Percentiles rank a stretch among this genome's conserved stretches.
Conservation (phyloP, 768 basidiomycete genomes). For the Suillus luteus region DNA sequence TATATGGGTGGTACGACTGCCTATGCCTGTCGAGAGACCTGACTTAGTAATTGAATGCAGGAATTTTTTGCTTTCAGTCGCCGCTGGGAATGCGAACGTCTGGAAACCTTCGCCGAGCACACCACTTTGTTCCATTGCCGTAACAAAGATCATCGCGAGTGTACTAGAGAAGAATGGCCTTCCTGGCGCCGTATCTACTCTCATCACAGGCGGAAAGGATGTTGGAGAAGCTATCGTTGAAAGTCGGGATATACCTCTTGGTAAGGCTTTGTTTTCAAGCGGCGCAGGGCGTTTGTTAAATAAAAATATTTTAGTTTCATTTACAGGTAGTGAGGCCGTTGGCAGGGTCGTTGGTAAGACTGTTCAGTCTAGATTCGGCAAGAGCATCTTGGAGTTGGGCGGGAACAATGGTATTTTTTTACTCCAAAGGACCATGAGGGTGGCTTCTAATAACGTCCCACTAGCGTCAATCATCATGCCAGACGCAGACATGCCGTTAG, state of each 20-base stretch:
- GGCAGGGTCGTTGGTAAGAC: conserved; percentile 86
- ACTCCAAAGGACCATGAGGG: conserved; percentile 22
- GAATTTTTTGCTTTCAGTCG: conserved; percentile 88
- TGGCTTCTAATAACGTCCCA: conserved; percentile 21
- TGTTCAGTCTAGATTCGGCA: conserved; percentile 88
- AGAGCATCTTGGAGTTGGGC: conserved; percentile 87
- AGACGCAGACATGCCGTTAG: conserved; percentile 89
- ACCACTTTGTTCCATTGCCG: conserved; percentile 86
- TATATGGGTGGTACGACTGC: conserved; percentile 76
- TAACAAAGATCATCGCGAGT: conserved; percentile 78
- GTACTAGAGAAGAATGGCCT: conserved; percentile 84
- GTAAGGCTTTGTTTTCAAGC: conserved; percentile 40
- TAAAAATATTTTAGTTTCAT: conserved; percentile 63
- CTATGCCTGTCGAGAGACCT: neutral
- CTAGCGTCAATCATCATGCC: conserved; percentile 89
- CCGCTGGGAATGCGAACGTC: conserved; percentile 89
- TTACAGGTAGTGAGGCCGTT: conserved; percentile 90
- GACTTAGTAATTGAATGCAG: conserved; percentile 39
- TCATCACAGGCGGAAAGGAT: conserved; percentile 83
- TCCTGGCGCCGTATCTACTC: conserved; percentile 79
- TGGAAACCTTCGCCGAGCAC: conserved; percentile 96
- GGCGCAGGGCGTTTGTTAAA: neutral
- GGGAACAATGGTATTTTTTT: conserved; percentile 83
- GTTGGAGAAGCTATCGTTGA: conserved; percentile 79
- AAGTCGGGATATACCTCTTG: conserved; percentile 74